Evolutionary conservation across 1,284 basidiomycete species (phyloP).

Genomic region (Tylopilus sp.): DNA sequence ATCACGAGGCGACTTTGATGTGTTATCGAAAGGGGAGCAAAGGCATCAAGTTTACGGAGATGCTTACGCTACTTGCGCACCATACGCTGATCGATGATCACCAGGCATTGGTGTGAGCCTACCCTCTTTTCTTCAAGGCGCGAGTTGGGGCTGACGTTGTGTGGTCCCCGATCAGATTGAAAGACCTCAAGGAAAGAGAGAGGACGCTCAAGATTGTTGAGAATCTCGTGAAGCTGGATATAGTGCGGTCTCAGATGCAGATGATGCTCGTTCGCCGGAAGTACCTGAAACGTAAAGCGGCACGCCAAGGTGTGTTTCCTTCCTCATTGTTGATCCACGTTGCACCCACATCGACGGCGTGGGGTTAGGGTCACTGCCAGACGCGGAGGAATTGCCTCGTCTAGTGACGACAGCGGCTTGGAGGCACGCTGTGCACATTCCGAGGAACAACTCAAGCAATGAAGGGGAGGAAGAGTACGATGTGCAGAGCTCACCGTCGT

Average conservation of each 20-base stretch:
- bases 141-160: not conserved
- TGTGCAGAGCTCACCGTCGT: slow-evolving; percentile 1
- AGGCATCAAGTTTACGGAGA: slow-evolving; percentile 88
- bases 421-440: slow-evolving; percentile 52
- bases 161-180: slow-evolving; percentile 50
- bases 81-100: slow-evolving; percentile 89
- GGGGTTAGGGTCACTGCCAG: slow-evolving; percentile 38
- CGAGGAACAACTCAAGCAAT: slow-evolving; percentile 28
- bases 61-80: slow-evolving; percentile 86
- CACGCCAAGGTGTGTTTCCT: too few relatives aligned
- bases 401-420: slow-evolving; percentile 35
- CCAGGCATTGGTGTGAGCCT: slow-evolving; percentile 75
- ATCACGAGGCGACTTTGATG: slow-evolving; percentile 79
- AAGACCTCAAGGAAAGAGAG: slow-evolving; percentile 73
- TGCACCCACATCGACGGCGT: too few relatives aligned
- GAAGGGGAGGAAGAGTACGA: slow-evolving; percentile 28
- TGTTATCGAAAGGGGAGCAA: slow-evolving; percentile 53
- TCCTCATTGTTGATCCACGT: too few relatives aligned
- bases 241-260: slow-evolving; percentile 71
- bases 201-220: slow-evolving; percentile 76
- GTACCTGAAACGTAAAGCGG: slow-evolving; percentile 50
- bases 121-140: not conserved
- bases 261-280: slow-evolving; percentile 71
- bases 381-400: slow-evolving; percentile 30
- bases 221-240: slow-evolving; percentile 79